phyloP scores from a whole-genome alignment of 768 basidiomycete genomes.

The Mycena albidolilacea region DNA sequence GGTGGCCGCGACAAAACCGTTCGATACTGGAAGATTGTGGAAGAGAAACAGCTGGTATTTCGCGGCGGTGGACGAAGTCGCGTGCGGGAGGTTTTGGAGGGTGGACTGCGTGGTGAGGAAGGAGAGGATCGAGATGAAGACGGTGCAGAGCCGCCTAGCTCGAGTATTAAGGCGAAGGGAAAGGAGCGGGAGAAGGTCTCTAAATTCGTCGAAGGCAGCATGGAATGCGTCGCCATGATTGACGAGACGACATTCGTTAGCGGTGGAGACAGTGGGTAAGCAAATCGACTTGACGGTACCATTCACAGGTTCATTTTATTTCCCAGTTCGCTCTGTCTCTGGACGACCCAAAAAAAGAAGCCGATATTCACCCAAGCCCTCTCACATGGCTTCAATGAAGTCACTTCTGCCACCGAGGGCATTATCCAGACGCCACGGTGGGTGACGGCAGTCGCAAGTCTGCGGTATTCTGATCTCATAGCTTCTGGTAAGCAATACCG shows the following conservation, averaged over 20 bases:
- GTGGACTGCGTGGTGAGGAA: slow-evolving; percentile 75
- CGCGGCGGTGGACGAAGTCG: slow-evolving; percentile 93
- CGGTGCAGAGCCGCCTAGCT: slow-evolving; percentile 14
- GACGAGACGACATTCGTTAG: slow-evolving; percentile 95
- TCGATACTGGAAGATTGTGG: slow-evolving; percentile 96
- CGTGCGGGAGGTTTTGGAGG: slow-evolving; percentile 86
- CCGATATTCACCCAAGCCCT: slow-evolving; percentile 89
- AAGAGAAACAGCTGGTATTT: slow-evolving; percentile 96
- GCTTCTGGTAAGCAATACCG: slow-evolving; percentile 77
- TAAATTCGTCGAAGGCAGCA: slow-evolving; percentile 88
- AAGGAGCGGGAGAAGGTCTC: slow-evolving; percentile 55
- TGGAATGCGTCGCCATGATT: slow-evolving; percentile 95
- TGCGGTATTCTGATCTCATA: slow-evolving; percentile 93
- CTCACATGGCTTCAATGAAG: slow-evolving; percentile 89
- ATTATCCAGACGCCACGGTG: slow-evolving; percentile 86
- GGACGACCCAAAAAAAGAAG: slow-evolving; percentile 95
- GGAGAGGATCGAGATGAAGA: slow-evolving; percentile 56
- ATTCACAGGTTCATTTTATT: slow-evolving; percentile 4
- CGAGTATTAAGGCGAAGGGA: slow-evolving; percentile 44
- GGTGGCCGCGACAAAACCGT: slow-evolving; percentile 94
- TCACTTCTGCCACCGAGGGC: slow-evolving; percentile 81
- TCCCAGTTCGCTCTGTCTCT: slow-evolving; percentile 90
- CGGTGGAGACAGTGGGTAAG: slow-evolving; percentile 97
- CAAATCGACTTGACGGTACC: slow-evolving; percentile 36
- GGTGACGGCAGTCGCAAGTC: slow-evolving; percentile 87